Evolutionary conservation across 352 stramenopile species (phyloP).

Genomic region (Elongisporangium senticosum): DNA sequence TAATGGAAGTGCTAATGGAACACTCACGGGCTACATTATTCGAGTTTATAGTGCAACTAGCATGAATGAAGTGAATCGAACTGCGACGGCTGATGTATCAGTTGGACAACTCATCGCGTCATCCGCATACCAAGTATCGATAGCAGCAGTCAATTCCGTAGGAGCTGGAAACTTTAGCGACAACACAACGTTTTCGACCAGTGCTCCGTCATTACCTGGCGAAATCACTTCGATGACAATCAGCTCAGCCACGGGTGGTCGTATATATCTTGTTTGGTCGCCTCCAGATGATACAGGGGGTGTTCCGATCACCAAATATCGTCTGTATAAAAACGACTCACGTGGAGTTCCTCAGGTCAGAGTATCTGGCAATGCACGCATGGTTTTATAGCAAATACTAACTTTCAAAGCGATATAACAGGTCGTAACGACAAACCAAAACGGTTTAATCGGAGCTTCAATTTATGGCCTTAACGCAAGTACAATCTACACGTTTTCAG

Average conservation of each 20-base stretch:
- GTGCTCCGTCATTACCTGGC: constrained; percentile 27
- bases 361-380: too few relatives aligned
- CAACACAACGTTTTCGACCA: constrained; percentile 30
- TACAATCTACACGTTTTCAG: constrained; percentile 32
- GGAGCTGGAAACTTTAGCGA: constrained; percentile 31
- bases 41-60: constrained; percentile 17
- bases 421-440: constrained; percentile 11
- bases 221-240: constrained; percentile 10
- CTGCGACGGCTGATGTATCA: not conserved
- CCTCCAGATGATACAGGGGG: constrained; percentile 44
- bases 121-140: constrained; percentile 29
- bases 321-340: constrained; percentile 25
- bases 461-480: constrained; percentile 24
- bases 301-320: constrained; percentile 52
- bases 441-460: constrained; percentile 7
- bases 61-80: constrained; percentile 11
- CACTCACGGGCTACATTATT: constrained; percentile 27
- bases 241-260: constrained; percentile 27
- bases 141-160: constrained; percentile 29
- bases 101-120: constrained; percentile 28
- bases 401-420: not conserved
- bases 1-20: constrained; percentile 39
- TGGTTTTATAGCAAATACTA: too few relatives aligned
- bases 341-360: constrained; percentile 10
- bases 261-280: constrained; percentile 32